Percentiles rank a stretch among this genome's conserved stretches.
Evolutionary conservation across 257 asterid species (phyloP).

Genomic region (Handroanthus guayacan): DNA sequence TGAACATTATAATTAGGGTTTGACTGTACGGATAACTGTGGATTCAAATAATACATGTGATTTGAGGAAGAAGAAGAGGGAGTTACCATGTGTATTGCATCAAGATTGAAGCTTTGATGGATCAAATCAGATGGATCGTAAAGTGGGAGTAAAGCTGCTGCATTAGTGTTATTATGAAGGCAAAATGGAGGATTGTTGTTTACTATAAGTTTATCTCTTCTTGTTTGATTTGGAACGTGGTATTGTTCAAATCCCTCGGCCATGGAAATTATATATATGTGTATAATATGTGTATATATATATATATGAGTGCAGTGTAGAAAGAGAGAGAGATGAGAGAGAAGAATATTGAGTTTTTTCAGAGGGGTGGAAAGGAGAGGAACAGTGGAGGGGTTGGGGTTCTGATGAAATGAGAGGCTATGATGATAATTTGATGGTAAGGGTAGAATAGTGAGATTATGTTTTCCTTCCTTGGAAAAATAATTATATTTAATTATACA

Average conservation of each 20-base stretch:
- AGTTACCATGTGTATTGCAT: background rate
- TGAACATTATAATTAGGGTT: conserved; percentile 47
- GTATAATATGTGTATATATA: no score
- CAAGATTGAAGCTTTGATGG: conserved; percentile 19
- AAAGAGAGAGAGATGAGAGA: background rate
- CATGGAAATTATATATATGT: conserved; percentile 39
- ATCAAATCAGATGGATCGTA: conserved; percentile 61
- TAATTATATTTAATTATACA: no score
- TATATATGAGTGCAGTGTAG: background rate
- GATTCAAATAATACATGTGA: conserved; percentile 49
- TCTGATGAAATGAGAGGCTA: background rate
- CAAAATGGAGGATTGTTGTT: background rate
- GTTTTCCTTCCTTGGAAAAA: no score
- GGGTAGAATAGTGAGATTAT: background rate
- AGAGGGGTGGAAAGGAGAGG: background rate
- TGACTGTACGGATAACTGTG: conserved; percentile 31
- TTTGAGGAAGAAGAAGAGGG: background rate
- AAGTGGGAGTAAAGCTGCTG: conserved; percentile 38
- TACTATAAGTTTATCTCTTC: conserved; percentile 69
- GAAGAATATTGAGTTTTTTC: no score
- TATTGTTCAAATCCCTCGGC: conserved; percentile 63
- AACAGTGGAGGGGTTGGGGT: conserved; percentile 29
- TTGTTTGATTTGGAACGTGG: conserved; percentile 76
- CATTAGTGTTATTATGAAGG: conserved; percentile 20
- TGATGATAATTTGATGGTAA: conserved; percentile 21